Conservation (phyloP, 306 rosid genomes). For the cucumber (Cucumis sativus) region DNA sequence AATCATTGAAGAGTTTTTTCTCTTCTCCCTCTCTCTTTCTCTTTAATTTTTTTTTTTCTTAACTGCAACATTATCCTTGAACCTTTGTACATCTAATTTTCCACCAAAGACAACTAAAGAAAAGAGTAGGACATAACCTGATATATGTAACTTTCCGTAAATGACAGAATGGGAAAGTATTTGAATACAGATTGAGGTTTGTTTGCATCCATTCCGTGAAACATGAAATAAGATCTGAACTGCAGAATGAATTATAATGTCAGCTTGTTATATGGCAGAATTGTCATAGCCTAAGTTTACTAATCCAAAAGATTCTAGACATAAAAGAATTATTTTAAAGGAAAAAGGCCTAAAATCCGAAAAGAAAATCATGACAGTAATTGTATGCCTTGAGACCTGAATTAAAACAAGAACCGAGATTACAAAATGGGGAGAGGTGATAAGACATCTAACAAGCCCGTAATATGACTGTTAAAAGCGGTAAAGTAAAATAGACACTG, state of each 20-base stretch:
- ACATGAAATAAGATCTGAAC: conserved; percentile 97
- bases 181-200: conserved; percentile 55
- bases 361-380: background rate
- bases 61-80: background rate
- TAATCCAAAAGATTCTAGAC: background rate
- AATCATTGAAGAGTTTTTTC: too few species aligned
- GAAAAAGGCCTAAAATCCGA: background rate
- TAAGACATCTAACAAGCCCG: background rate
- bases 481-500: too few species aligned
- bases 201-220: conserved; percentile 74
- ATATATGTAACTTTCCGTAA: conserved; percentile 81
- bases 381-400: background rate
- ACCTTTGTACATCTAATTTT: background rate
- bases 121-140: conserved; percentile 39
- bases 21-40: too few species aligned
- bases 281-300: background rate
- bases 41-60: background rate
- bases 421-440: background rate
- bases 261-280: background rate
- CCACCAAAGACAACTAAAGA: conserved; percentile 2
- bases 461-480: background rate
- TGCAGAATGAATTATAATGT: conserved; percentile 18
- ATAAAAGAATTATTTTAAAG: background rate
- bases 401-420: background rate
- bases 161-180: conserved; percentile 65